These are phyloP conservation scores for Alternaria rosae DNA, from an alignment of 2,329 filamentous ascomycete genomes.

Conservation along the genomic window DNA sequence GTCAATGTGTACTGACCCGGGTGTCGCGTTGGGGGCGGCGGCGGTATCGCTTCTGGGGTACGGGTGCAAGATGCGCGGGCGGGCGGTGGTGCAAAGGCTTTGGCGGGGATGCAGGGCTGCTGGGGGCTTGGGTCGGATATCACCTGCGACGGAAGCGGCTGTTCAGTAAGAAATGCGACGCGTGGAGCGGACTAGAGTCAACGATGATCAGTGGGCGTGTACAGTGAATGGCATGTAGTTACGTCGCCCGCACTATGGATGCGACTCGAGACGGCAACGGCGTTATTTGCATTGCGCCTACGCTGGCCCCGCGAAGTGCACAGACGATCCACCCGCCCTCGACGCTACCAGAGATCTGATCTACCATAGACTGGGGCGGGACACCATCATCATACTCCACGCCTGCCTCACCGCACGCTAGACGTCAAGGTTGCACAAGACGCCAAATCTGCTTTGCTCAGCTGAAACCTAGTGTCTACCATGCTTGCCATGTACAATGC, in stretches of 20 bases:
- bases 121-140: constrained; percentile 12
- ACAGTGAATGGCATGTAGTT: constrained; percentile 13
- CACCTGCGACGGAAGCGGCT: constrained; percentile 16
- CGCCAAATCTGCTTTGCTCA: neutral
- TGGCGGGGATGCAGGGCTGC: constrained; percentile 18
- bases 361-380: constrained; percentile 9
- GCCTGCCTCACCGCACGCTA: constrained; percentile 4
- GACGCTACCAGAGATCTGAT: constrained; percentile 20
- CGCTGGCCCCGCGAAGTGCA: constrained; percentile 28
- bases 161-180: constrained; percentile 12
- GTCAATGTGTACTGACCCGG: constrained; percentile 9
- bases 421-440: constrained; percentile 3
- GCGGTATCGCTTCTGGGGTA: constrained; percentile 11
- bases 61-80: constrained; percentile 12
- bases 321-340: constrained; percentile 22
- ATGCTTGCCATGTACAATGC: neutral
- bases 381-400: neutral
- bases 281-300: constrained; percentile 27
- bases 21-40: constrained; percentile 11
- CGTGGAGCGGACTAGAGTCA: constrained; percentile 2
- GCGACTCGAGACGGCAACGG: constrained; percentile 21
- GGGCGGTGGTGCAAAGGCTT: constrained; percentile 24
- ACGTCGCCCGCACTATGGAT: constrained; percentile 13
- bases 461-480: neutral
- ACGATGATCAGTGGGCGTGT: neutral